Percentiles rank a stretch among this genome's conserved stretches.
These are phyloP conservation scores for Desmodesmus armatus DNA, from an alignment of 139 green algal genomes.

Conservation along the genomic window DNA sequence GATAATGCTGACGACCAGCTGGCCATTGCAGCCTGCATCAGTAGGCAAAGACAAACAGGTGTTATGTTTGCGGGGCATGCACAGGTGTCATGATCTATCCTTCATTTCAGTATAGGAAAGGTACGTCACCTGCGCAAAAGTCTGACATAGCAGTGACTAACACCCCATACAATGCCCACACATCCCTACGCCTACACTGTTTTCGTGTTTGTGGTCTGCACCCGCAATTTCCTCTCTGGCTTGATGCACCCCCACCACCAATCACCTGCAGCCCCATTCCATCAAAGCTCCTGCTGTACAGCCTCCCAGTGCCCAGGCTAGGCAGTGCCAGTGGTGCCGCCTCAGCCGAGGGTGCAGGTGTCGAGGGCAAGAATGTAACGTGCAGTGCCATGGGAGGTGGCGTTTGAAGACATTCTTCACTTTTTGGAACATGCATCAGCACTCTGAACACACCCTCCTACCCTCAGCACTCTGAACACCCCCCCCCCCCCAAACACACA, in stretches of 20 bases:
- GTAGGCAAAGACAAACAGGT: too few species aligned
- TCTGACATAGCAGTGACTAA: too few species aligned
- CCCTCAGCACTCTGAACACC: background rate
- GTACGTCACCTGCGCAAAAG: too few species aligned
- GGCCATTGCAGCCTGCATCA: background rate
- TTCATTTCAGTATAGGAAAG: too few species aligned
- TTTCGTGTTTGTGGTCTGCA: too few species aligned
- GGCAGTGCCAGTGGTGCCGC: slow-evolving; percentile 15
- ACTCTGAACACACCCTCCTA: background rate
- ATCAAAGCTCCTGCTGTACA: slow-evolving; percentile 44
- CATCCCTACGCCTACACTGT: too few species aligned
- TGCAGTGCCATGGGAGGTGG: too few species aligned
- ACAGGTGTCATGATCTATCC: too few species aligned
- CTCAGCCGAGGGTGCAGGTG: background rate
- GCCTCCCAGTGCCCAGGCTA: background rate
- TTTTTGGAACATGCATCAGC: background rate
- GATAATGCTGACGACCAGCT: background rate
- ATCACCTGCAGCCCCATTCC: slow-evolving; percentile 23
- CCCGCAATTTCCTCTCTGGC: too few species aligned
- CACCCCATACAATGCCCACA: too few species aligned
- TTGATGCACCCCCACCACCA: background rate
- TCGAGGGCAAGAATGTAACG: background rate
- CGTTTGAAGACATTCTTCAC: background rate
- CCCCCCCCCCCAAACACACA: background rate
- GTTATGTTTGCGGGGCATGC: too few species aligned